Percentiles rank a stretch among this genome's conserved stretches.
phyloP scores from a whole-genome alignment of 1,284 basidiomycete genomes.

The Tilletiaria anomala region DNA sequence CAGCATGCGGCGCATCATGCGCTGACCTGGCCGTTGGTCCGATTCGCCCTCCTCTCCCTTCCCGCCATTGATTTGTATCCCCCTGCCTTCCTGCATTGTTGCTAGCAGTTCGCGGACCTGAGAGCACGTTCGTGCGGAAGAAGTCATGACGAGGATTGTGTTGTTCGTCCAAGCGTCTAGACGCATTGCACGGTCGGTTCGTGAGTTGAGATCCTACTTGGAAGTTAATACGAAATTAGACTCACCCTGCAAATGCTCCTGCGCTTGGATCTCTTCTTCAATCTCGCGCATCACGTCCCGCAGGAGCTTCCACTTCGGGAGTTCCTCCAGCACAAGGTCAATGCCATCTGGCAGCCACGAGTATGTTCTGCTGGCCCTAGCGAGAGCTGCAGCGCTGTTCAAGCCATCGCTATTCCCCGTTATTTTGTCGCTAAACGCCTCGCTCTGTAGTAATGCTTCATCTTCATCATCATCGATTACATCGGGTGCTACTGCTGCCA shows the following conservation, averaged over 20 bases:
- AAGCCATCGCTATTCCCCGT: too few species aligned
- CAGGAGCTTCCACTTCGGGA: constrained; percentile 84
- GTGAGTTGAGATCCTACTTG: too few species aligned
- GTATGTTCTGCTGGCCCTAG: not conserved
- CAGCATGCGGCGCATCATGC: constrained; percentile 64
- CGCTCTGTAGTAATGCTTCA: too few species aligned
- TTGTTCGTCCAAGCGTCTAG: constrained; percentile 14
- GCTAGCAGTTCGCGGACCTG: constrained; percentile 28
- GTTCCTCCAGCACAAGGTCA: constrained; percentile 76
- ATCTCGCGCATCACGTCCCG: constrained; percentile 77
- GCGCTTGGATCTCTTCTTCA: constrained; percentile 63
- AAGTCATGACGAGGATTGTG: constrained; percentile 35
- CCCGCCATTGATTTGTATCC: not conserved
- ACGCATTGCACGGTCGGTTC: too few species aligned
- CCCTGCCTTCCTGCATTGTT: constrained; percentile 12
- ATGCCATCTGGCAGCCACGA: constrained; percentile 62
- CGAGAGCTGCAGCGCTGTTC: constrained; percentile 15
- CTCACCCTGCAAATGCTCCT: too few species aligned
- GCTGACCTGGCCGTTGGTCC: constrained; percentile 30
- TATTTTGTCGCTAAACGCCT: too few species aligned
- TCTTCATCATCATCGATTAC: too few species aligned
- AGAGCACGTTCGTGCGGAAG: constrained; percentile 17
- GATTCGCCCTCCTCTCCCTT: not conserved
- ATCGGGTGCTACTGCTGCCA: too few species aligned
- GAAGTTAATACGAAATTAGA: too few species aligned